phyloP scores from a whole-genome alignment of 768 basidiomycete species.

The Termitomyces sp. region DNA sequence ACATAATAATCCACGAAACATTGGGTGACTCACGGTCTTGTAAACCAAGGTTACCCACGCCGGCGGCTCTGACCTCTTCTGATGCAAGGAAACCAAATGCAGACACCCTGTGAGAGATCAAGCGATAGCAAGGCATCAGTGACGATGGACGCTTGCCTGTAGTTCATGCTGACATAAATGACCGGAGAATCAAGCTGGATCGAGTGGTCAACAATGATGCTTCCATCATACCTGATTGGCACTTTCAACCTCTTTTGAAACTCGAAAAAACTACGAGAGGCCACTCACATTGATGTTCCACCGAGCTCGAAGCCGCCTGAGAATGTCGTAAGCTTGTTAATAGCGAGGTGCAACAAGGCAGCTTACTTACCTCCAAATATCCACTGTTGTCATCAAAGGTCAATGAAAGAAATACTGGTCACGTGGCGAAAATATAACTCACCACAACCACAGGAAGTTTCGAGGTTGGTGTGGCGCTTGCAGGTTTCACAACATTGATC shows the following conservation, averaged over 20 bases:
- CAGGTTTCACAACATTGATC: conserved; percentile 36
- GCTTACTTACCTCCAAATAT: conserved; percentile 24
- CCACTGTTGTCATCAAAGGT: conserved; percentile 21
- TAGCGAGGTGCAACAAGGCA: neutral
- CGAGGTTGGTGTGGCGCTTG: conserved; percentile 21
- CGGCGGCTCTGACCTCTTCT: conserved; percentile 36
- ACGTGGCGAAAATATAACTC: neutral
- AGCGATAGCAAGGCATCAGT: neutral
- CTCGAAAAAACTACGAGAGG: conserved; percentile 14
- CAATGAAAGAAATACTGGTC: neutral
- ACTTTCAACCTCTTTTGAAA: neutral
- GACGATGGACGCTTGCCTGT: conserved; percentile 21
- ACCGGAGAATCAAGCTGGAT: conserved; percentile 33
- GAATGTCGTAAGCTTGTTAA: neutral
- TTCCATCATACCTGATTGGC: conserved; percentile 32
- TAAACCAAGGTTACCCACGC: conserved; percentile 52
- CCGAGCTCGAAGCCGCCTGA: conserved; percentile 26
- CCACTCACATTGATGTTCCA: conserved; percentile 30
- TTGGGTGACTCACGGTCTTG: conserved; percentile 40
- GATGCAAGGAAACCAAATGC: conserved; percentile 41
- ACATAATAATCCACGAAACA: neutral
- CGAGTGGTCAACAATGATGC: conserved; percentile 36
- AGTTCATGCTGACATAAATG: conserved; percentile 50
- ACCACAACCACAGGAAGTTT: conserved; percentile 39
- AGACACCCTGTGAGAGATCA: neutral